Evolutionary conservation across 2,329 filamentous ascomycete genomes (phyloP).

Genomic region (Aspergillus novofumigatus): DNA sequence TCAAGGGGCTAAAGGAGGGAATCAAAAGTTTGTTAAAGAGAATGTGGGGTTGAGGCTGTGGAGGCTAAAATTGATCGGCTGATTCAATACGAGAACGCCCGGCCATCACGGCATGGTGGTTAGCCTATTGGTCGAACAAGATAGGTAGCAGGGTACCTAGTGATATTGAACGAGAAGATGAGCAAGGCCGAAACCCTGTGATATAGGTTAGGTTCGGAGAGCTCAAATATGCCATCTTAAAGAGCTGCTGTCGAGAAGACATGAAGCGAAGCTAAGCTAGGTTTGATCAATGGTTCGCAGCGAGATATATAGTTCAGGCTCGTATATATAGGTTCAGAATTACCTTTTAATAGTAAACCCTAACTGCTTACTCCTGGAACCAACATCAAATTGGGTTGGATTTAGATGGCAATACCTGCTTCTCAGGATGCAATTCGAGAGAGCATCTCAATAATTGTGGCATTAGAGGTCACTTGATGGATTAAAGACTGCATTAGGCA

Average conservation of each 20-base stretch:
- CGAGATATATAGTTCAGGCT: neutral
- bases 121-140: neutral
- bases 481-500: neutral
- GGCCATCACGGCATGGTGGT: neutral
- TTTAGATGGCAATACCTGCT: neutral
- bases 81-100: neutral
- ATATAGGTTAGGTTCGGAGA: too few species aligned
- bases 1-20: neutral
- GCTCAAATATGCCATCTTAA: too few species aligned
- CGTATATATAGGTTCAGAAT: neutral
- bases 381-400: too few species aligned
- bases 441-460: neutral
- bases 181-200: too few species aligned
- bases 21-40: neutral
- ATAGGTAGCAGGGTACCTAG: neutral
- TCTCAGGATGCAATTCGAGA: neutral
- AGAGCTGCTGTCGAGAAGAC: too few species aligned
- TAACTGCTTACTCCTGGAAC: too few species aligned
- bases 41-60: neutral
- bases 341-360: too few species aligned
- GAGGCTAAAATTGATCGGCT: neutral
- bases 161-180: too few species aligned
- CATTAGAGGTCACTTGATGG: neutral
- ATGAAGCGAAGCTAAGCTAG: neutral
- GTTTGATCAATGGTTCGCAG: neutral